These are phyloP conservation scores for Arabis hirsuta DNA, from an alignment of 345 rosid species.

Conservation along the genomic window DNA sequence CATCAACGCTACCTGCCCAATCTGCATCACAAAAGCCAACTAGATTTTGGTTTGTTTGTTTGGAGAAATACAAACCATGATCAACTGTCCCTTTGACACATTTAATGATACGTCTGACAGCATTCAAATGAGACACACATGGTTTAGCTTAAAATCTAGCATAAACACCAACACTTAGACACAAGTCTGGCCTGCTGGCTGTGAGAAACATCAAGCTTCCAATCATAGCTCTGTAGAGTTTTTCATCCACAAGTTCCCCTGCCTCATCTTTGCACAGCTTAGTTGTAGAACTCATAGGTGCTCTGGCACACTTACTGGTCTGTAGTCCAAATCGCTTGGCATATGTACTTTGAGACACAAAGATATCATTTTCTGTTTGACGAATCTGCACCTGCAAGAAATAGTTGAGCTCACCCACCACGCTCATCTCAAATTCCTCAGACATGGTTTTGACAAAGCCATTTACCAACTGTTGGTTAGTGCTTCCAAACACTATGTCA, in stretches of 20 bases:
- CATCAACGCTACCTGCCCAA: background rate
- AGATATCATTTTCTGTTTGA: no score
- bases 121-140: background rate
- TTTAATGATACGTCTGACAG: background rate
- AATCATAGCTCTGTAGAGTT: background rate
- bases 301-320: no score
- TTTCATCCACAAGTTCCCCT: background rate
- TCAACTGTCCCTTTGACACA: background rate
- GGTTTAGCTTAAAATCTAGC: conserved; percentile 29
- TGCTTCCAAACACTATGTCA: background rate
- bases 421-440: background rate
- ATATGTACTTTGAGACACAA: background rate
- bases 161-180: background rate
- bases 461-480: background rate
- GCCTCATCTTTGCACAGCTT: no score
- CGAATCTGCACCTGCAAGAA: background rate
- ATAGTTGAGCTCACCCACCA: background rate
- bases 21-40: background rate
- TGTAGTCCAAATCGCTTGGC: no score
- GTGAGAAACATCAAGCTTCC: background rate
- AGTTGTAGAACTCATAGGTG: background rate
- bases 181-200: background rate
- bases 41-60: background rate
- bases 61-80: background rate
- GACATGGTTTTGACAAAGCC: no score